These are phyloP conservation scores for Cyclostephanos tholiformis DNA, from an alignment of 108 stramenopile genomes.

Conservation along the genomic window DNA sequence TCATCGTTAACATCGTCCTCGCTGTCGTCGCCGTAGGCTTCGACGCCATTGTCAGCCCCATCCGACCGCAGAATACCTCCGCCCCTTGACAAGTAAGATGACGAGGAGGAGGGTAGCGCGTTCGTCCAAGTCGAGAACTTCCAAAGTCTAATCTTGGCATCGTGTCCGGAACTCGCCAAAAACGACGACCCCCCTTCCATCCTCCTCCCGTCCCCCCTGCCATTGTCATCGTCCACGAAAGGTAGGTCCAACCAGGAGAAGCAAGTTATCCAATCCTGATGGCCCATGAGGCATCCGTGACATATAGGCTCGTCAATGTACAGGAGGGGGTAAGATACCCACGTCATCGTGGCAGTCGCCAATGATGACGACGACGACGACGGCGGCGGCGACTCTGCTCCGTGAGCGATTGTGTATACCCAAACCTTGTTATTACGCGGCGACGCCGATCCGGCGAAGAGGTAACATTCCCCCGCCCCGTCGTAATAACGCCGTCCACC, in stretches of 20 bases:
- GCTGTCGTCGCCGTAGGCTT: constrained; percentile 45
- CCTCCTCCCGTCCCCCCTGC: background rate
- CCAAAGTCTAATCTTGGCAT: constrained; percentile 86
- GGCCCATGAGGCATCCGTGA: constrained; percentile 68
- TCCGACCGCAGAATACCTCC: background rate
- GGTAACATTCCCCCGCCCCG: constrained; percentile 33
- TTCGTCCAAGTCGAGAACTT: constrained; percentile 53
- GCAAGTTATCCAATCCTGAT: constrained; percentile 88
- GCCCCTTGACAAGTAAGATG: background rate
- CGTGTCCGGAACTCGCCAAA: constrained; percentile 84
- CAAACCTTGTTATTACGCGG: constrained; percentile 82
- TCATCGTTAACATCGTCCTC: constrained; percentile 42
- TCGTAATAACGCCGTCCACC: no score
- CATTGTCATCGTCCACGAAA: constrained; percentile 6
- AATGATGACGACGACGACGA: background rate
- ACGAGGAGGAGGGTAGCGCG: background rate
- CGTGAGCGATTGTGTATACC: constrained; percentile 51
- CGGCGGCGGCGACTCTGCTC: background rate
- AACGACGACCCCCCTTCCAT: constrained; percentile 28
- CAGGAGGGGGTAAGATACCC: constrained; percentile 30
- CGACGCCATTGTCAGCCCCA: constrained; percentile 14
- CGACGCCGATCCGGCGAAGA: constrained; percentile 72
- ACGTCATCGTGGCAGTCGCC: constrained; percentile 12
- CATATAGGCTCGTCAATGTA: constrained; percentile 17
- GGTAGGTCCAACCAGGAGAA: constrained; percentile 58